Base-by-base conservation (phyloP, 2,329 filamentous ascomycete genomes). In the Aspergillus ochraceus region DNA sequence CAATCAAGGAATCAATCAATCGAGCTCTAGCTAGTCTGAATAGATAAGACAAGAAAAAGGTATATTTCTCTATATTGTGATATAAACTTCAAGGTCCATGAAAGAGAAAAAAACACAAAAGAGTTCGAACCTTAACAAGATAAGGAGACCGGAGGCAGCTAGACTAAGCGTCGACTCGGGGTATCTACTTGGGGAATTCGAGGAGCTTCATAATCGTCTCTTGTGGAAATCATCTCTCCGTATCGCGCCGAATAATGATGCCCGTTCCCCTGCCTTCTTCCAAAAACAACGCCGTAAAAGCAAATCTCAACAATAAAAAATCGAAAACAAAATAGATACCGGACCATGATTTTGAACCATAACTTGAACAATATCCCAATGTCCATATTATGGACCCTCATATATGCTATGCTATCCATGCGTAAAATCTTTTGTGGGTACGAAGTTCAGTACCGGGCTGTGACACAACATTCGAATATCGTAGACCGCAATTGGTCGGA, bases 91-190 rank as follows among this genome's bases (percentile, higher is more conserved):
- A 46, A 50, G 26, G 49, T 29, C 45, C 47, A 49, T 36, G 26
- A 50, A 50, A 45, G 19, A 53, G 30, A 53, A 53, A 36, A 36
- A 42, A 42, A 42, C 36, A 42, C 36, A 42, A 42, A 42, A 55
- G 46, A 22, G 57, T 57, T 46, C 46, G 52, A 57, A 60, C 47
- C 50, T 42, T 59, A 54, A 56, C 54, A 67, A 67, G 59, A 68
- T 63, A 68, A 65, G 64, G 66, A 69, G 64, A 71, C 68, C 66
- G 68, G 71, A 73, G 69, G 71, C 73, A 71, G 71, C 68, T 74
- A 76, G 72, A 78, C 71, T 76, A 74, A 80, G 78, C 78, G 70
- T 80, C 78, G 72, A 80, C 78, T 80, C 78, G 77, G 77, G 77
- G 77, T 79, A 79, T 79, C 77, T 79, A 76, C 72, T 75, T 76